Base-by-base conservation (phyloP, 1,139 yeast species). In the Eremothecium coryli region DNA sequence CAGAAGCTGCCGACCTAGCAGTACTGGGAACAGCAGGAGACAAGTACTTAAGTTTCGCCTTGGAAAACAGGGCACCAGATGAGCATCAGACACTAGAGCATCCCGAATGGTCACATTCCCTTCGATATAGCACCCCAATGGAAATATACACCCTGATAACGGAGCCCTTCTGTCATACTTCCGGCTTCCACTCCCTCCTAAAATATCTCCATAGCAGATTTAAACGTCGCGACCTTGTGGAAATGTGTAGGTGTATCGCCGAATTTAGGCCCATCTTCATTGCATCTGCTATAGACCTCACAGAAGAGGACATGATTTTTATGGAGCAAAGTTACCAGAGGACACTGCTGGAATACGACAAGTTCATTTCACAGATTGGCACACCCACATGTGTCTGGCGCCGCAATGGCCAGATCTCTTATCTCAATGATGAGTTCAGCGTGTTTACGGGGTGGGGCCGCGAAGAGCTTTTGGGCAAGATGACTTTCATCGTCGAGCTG, bases 341-440 rank as follows among this genome's bases (percentile, higher is more conserved):
- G 32, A 86, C 97, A 0, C 61, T 90, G 31, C 62, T 88, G 31
- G 95, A 93, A 41, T 90, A 86, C 56, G 93, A 85, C 45, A 82
- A 78, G 54, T 82, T 82, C 54, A 81, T 90, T 26, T 68, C 76
- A 13, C 75, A 81, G 16, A 77, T 88, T 29, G 96, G 96, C 0
- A 88, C 97, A 0, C 97, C 97, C 0, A 86, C 96, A 0, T 73
- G 88, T 18, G 90, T 86, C 4, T 90, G 97, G 97, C 66, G 98
- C 44, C 68, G 97, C 38, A 86, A 95, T 1, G 95, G 96, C 7
- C 95, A 88, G 55, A 82, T 90, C 14, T 93, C 95, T 0, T 88
- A 86, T 40, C 94, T 88, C 3, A 94, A 95, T 8, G 82, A 81
- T 46, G 97, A 90, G 57, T 90, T 90, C 54, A 80, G 93, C 46